A percentile compares a stretch with the other conserved stretches of the same genome.
Conservation (phyloP, 352 stramenopile genomes). For the Thalassiosira hispida region DNA sequence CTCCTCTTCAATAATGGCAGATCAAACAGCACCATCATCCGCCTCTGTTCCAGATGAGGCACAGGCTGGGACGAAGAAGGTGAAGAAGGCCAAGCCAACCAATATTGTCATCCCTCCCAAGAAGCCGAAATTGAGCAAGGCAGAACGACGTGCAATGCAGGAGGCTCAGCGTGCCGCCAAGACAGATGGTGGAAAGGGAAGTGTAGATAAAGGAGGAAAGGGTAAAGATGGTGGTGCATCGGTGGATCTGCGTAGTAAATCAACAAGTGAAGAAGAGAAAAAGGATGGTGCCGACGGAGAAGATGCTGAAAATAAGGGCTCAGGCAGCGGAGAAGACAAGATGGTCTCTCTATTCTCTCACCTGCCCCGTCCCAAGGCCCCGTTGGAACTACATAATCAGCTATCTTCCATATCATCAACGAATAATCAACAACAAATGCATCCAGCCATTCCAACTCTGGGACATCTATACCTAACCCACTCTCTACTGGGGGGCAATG, state of each 20-base stretch:
- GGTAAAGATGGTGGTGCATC: slow-evolving; percentile 26
- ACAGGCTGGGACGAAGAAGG: slow-evolving; percentile 51
- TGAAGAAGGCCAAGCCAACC: slow-evolving; percentile 66
- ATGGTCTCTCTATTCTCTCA: slow-evolving; percentile 78
- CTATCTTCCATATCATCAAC: slow-evolving; percentile 19
- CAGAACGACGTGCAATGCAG: slow-evolving; percentile 91
- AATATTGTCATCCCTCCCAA: slow-evolving; percentile 79
- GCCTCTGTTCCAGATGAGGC: background rate
- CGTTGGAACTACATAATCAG: slow-evolving; percentile 23
- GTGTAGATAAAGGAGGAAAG: slow-evolving; percentile 14
- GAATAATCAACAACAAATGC: slow-evolving; percentile 65
- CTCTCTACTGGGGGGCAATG: slow-evolving; percentile 90
- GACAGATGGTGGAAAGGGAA: slow-evolving; percentile 56
- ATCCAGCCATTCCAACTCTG: slow-evolving; percentile 90
- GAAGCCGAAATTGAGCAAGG: slow-evolving; percentile 90
- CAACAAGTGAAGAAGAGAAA: slow-evolving; percentile 8
- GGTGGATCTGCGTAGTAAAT: slow-evolving; percentile 55
- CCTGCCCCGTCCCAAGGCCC: slow-evolving; percentile 60
- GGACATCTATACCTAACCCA: slow-evolving; percentile 92
- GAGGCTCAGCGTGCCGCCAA: slow-evolving; percentile 90
- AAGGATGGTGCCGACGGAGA: slow-evolving; percentile 22
- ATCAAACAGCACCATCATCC: slow-evolving; percentile 20
- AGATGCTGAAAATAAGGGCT: slow-evolving; percentile 7
- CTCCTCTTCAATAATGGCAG: slow-evolving; percentile 11
- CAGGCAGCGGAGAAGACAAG: slow-evolving; percentile 47